A percentile compares a stretch with the other conserved stretches of the same genome.
Evolutionary conservation across 2,329 filamentous ascomycete species (phyloP).

Genomic region (Colletotrichum lindemuthianum): DNA sequence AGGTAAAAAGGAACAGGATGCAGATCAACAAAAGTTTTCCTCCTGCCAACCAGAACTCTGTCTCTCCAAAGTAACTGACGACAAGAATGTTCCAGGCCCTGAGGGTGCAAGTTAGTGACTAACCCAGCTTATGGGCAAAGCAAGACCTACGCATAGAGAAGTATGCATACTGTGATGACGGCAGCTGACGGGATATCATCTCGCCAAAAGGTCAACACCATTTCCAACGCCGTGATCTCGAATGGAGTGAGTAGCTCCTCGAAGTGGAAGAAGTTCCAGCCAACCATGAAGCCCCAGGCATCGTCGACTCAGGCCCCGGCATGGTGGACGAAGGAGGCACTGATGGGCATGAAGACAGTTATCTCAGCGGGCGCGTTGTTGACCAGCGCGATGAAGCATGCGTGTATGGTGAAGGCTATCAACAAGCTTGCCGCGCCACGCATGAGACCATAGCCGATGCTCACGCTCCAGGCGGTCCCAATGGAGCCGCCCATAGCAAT

Average conservation of each 20-base stretch:
- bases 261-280: conserved; percentile 63
- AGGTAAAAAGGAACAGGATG: conserved; percentile 68
- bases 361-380: conserved; percentile 47
- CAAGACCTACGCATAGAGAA: conserved; percentile 11
- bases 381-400: conserved; percentile 47
- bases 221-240: conserved; percentile 57
- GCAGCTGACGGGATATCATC: conserved; percentile 42
- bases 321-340: conserved; percentile 55
- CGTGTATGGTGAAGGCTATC: conserved; percentile 14
- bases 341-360: conserved; percentile 48
- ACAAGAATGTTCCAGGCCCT: conserved; percentile 18
- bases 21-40: conserved; percentile 71
- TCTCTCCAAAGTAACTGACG: conserved; percentile 74
- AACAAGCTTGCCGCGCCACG: conserved; percentile 11
- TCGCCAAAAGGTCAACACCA: conserved; percentile 51
- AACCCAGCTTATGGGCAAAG: not conserved
- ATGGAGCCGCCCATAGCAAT: conserved; percentile 16
- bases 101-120: not conserved
- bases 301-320: conserved; percentile 62
- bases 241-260: conserved; percentile 61
- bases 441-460: conserved; percentile 8
- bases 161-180: conserved; percentile 19
- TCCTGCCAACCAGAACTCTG: conserved; percentile 74
- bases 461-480: conserved; percentile 15
- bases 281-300: conserved; percentile 57